Evolutionary conservation across 169 alveolate species (phyloP).

Genomic region (Eimeria praecox): DNA sequence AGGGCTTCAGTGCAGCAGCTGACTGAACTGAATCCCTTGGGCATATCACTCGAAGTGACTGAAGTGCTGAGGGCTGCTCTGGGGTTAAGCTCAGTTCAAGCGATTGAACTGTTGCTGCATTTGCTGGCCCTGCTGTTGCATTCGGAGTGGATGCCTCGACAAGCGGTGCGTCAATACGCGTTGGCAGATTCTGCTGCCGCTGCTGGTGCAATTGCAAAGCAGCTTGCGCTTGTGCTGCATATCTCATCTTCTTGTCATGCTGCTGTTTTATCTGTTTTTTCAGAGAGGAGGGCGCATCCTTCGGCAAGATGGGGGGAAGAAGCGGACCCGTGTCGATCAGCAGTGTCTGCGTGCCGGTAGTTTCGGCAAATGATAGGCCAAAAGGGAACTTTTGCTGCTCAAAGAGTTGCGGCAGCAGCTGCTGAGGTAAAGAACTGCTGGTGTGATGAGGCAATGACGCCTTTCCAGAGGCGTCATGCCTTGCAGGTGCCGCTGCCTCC

Average conservation of each 20-base stretch:
- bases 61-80: not conserved
- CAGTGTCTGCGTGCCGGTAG: slow-evolving; percentile 9
- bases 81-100: not conserved
- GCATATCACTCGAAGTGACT: not conserved
- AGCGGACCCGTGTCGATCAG: slow-evolving; percentile 46
- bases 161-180: not conserved
- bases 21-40: not conserved
- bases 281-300: slow-evolving; percentile 18
- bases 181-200: not conserved
- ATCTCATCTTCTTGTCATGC: slow-evolving; percentile 6
- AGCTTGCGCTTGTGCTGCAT: slow-evolving; percentile 16
- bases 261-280: slow-evolving; percentile 20
- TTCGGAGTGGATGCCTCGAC: not conserved
- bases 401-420: not conserved
- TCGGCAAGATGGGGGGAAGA: slow-evolving; percentile 7
- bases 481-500: slow-evolving; percentile 7
- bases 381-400: slow-evolving; percentile 39
- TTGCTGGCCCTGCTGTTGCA: not conserved
- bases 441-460: not conserved
- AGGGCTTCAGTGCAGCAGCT: not conserved
- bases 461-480: not conserved
- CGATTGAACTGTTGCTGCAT: not conserved
- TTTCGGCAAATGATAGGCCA: slow-evolving; percentile 24
- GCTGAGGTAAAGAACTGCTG: not conserved
- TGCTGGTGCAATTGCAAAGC: not conserved